Evolutionary conservation across 2,329 filamentous ascomycete genomes (phyloP).

Genomic region (Hirsutella minnesotensis): DNA sequence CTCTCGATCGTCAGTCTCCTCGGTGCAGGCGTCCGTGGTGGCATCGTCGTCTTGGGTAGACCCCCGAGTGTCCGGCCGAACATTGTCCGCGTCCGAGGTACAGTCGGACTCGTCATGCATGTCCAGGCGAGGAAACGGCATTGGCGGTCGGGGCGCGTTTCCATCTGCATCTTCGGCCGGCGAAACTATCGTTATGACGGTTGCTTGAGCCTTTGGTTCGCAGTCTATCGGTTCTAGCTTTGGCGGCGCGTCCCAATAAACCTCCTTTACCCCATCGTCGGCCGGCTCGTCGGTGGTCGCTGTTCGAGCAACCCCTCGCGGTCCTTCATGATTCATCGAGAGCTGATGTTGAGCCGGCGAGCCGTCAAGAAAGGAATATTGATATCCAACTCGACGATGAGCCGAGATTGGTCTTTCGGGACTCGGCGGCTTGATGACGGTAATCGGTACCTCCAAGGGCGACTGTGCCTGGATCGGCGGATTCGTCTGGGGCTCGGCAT

Average conservation of each 20-base stretch:
- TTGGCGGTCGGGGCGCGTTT: conserved; percentile 8
- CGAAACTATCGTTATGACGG: conserved; percentile 37
- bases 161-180: conserved; percentile 17
- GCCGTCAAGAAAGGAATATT: conserved; percentile 39
- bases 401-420: conserved; percentile 13
- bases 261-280: conserved; percentile 11
- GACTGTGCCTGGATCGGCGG: conserved; percentile 25
- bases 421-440: conserved; percentile 16
- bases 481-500: conserved; percentile 57
- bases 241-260: conserved; percentile 26
- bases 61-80: conserved; percentile 11
- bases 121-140: conserved; percentile 23
- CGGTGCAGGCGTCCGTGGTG: conserved; percentile 22
- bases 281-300: conserved; percentile 1
- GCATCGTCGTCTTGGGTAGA: conserved; percentile 18
- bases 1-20: conserved; percentile 21
- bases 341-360: conserved; percentile 12
- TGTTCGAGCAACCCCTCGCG: conserved; percentile 12
- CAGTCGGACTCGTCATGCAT: conserved; percentile 26
- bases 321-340: conserved; percentile 2
- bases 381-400: conserved; percentile 29
- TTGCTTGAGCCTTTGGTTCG: conserved; percentile 19
- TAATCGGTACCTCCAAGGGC: conserved; percentile 12
- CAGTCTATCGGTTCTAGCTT: conserved; percentile 9
- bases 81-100: conserved; percentile 21